These are phyloP conservation scores for Hepatocystis sp. DNA, from an alignment of 169 alveolate species.

Conservation along the genomic window DNA sequence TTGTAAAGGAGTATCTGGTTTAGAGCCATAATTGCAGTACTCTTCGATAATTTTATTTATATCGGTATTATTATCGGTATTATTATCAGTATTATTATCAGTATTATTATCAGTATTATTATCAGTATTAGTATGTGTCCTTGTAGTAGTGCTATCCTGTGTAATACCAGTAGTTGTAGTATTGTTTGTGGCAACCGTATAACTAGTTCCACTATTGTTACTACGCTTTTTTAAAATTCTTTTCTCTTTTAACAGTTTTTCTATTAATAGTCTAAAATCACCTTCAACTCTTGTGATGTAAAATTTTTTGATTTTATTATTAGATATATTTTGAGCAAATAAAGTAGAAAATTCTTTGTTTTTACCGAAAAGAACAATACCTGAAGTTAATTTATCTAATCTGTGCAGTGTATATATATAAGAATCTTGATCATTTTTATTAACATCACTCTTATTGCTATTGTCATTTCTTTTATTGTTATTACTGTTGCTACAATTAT, in stretches of 20 bases:
- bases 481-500: background rate
- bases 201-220: background rate
- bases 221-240: background rate
- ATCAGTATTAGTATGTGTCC: background rate
- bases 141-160: too few species aligned
- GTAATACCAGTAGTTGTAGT: too few species aligned
- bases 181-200: too few species aligned
- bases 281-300: constrained; percentile 85
- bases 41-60: constrained; percentile 13
- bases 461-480: background rate
- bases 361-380: constrained; percentile 82
- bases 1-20: background rate
- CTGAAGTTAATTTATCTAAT: constrained; percentile 85
- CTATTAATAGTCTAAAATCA: constrained; percentile 76
- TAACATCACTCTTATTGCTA: background rate
- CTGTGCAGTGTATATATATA: constrained; percentile 81
- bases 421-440: constrained; percentile 5
- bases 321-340: constrained; percentile 76
- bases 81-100: background rate
- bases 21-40: background rate
- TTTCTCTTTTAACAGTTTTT: constrained; percentile 2
- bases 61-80: background rate
- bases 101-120: background rate
- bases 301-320: constrained; percentile 77
- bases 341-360: constrained; percentile 78